Conservation (phyloP, 2,329 filamentous ascomycete genomes). For the Trichoderma sp. region DNA sequence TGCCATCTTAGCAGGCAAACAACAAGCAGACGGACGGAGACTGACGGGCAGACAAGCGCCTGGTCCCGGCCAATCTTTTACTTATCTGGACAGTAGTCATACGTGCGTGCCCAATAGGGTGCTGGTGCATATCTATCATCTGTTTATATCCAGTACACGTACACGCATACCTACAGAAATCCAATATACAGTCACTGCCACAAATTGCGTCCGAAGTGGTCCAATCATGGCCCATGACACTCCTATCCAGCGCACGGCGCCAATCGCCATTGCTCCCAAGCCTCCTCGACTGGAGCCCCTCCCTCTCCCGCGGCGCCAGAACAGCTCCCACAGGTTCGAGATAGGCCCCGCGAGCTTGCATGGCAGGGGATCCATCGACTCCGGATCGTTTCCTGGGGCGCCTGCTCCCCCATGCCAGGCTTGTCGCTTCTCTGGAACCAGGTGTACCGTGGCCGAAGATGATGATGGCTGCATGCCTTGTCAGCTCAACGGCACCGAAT, state of each 20-base stretch:
- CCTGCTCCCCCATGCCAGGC: constrained; percentile 68
- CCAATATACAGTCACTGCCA: background rate
- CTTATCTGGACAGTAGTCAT: constrained; percentile 12
- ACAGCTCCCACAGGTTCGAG: constrained; percentile 53
- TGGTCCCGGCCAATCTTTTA: background rate
- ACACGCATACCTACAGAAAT: background rate
- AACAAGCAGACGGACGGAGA: background rate
- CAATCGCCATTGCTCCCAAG: constrained; percentile 68
- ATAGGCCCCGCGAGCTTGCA: constrained; percentile 55
- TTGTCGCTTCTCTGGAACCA: constrained; percentile 72
- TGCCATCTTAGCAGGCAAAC: background rate
- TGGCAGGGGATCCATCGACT: constrained; percentile 57
- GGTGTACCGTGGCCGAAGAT: constrained; percentile 76
- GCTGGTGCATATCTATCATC: background rate
- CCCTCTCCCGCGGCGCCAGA: constrained; percentile 51
- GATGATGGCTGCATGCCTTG: constrained; percentile 77
- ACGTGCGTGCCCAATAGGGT: background rate
- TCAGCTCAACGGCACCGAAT: constrained; percentile 76
- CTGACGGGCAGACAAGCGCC: background rate
- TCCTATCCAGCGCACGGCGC: constrained; percentile 62
- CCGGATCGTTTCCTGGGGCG: constrained; percentile 47
- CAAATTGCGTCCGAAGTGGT: background rate
- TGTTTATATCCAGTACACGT: background rate
- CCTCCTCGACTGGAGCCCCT: constrained; percentile 50
- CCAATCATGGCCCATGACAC: constrained; percentile 55